phyloP scores from a whole-genome alignment of 306 rosid genomes.

The Gillenia trifoliata region DNA sequence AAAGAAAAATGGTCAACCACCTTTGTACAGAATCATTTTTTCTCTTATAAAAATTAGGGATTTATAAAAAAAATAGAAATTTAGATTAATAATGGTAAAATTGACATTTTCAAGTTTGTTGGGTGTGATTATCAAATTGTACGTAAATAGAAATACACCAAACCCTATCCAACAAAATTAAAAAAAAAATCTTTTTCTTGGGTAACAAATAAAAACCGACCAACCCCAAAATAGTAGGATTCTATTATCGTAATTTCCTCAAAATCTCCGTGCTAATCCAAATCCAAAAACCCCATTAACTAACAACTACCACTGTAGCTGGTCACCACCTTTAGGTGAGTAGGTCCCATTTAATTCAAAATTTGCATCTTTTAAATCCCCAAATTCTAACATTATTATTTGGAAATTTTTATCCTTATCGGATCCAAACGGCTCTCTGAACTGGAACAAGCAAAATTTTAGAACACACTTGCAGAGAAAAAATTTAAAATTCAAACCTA shows the following conservation, averaged over 20 bases:
- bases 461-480: too few species aligned
- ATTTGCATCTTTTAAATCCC: background rate
- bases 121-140: background rate
- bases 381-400: background rate
- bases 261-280: constrained; percentile 14
- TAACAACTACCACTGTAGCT: background rate
- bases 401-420: background rate
- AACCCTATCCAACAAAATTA: background rate
- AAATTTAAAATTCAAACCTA: background rate
- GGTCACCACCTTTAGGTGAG: background rate
- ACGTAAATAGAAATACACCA: background rate
- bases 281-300: background rate
- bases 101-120: background rate
- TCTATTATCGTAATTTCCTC: constrained; percentile 1
- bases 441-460: background rate
- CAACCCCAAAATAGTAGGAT: background rate
- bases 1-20: background rate
- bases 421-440: constrained; percentile 47
- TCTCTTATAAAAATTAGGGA: background rate
- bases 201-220: background rate
- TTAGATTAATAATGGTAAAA: background rate
- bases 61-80: background rate
- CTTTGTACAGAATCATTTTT: too few species aligned
- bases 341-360: background rate
- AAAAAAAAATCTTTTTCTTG: too few species aligned